Evolutionary conservation across 805 yeast species (phyloP).

Genomic region (Ogataea ramenticola): DNA sequence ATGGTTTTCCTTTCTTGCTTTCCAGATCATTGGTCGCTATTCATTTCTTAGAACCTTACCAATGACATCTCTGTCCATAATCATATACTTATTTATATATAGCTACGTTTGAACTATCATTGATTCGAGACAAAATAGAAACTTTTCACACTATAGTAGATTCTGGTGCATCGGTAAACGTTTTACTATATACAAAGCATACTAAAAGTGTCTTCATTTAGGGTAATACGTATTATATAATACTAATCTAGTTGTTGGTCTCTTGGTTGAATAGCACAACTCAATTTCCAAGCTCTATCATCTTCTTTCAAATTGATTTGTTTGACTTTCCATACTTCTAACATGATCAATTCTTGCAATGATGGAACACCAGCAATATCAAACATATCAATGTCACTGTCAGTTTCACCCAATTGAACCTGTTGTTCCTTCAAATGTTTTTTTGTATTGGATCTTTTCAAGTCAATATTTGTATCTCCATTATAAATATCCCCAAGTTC

Average conservation of each 20-base stretch:
- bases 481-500: slow-evolving; percentile 22
- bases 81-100: too few relatives aligned
- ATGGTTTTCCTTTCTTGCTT: too few relatives aligned
- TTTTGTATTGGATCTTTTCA: slow-evolving; percentile 23
- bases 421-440: slow-evolving; percentile 15
- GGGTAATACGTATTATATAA: too few relatives aligned
- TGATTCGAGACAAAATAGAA: too few relatives aligned
- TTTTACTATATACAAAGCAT: too few relatives aligned
- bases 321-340: slow-evolving; percentile 65
- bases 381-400: slow-evolving; percentile 24
- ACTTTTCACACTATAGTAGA: too few relatives aligned
- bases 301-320: slow-evolving; percentile 52
- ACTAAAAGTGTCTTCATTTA: too few relatives aligned
- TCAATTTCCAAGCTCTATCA: slow-evolving; percentile 68
- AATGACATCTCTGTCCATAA: too few relatives aligned
- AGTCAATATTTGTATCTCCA: slow-evolving; percentile 11
- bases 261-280: slow-evolving; percentile 53
- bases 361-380: slow-evolving; percentile 33
- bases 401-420: slow-evolving; percentile 2
- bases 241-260: slow-evolving; percentile 23
- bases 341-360: slow-evolving; percentile 51
- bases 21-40: too few relatives aligned
- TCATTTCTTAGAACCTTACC: too few relatives aligned
- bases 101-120: too few relatives aligned
- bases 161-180: too few relatives aligned